Base-by-base conservation (phyloP, 2,329 filamentous ascomycete species). In the Fusarium acutatum region DNA sequence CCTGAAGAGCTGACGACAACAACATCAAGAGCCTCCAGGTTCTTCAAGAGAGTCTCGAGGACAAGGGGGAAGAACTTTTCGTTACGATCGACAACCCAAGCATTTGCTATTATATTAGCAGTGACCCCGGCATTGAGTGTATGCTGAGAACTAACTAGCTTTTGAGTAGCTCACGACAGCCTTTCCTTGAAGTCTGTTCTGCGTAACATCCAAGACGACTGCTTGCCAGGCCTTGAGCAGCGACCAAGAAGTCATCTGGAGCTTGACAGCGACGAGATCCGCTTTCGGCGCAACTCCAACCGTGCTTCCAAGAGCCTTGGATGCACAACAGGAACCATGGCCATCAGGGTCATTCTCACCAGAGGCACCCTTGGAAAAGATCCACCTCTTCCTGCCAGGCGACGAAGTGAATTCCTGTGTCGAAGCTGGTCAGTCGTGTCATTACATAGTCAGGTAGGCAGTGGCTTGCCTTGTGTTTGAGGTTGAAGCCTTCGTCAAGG, bases 111-210 rank as follows among this genome's bases (percentile, higher is more conserved):
- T 3, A 4, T 1, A 20, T 26, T 3, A 52, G 13, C 5, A 35
- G 5, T 20, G n/a, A 2, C 3, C 12, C 8, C 2, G 3, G 2
- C 6, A 2, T 35, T 11, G 30, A 14, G 13, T 10, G 2, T 10
- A 8, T 17, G 10, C 2, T 13, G 24, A 7, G 6, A 38, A 54
- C 50, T 54, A 30, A 54, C 50, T 30, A 54, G 50, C 50, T 20
- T 37, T 38, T 26, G 50, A 54, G 50, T 54, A 30, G 18, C 50
- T 54, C 20, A 54, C 50, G 6, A 54, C 50, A 26, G 50, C 50
- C 15, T 54, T 54, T 22, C 35, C 35, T 18, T 54, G 34, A 7
- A 54, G 50, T 28, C 7, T n/a, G 20, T 54, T 38, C 2, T 54
- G 24, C 24, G 30, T 0, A 11, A 54, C 35, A 38, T 54, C 50